Percentiles rank a stretch among this genome's conserved stretches.
phyloP scores from a whole-genome alignment of 352 stramenopile species.

The Pythium plurisporium region DNA sequence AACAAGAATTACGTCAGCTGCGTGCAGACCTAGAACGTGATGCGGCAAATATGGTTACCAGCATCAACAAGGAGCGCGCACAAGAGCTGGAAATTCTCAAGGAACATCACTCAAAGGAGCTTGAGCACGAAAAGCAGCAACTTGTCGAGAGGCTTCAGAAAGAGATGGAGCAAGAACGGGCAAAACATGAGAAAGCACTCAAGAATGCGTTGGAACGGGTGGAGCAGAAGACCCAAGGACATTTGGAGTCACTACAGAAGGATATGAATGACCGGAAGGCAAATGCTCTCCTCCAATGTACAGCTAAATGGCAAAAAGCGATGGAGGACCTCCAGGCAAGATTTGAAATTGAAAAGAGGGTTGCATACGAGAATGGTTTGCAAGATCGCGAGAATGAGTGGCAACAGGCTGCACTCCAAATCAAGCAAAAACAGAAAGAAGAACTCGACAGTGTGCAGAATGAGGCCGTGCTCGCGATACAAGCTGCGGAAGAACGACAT shows the following conservation, averaged over 20 bases:
- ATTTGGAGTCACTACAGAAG: constrained; percentile 43
- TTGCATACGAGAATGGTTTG: constrained; percentile 53
- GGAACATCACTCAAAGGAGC: constrained; percentile 13
- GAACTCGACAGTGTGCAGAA: constrained; percentile 55
- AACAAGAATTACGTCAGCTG: background rate
- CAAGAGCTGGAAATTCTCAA: constrained; percentile 6
- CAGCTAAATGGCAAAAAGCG: constrained; percentile 63
- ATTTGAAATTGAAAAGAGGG: constrained; percentile 55
- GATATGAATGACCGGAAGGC: constrained; percentile 64
- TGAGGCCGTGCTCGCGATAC: constrained; percentile 58
- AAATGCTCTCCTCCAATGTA: constrained; percentile 53
- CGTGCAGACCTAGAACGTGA: background rate
- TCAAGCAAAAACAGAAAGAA: constrained; percentile 72
- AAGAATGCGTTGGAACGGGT: constrained; percentile 27
- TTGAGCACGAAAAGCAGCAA: constrained; percentile 28
- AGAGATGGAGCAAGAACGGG: constrained; percentile 28
- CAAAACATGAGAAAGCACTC: constrained; percentile 30
- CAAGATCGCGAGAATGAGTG: constrained; percentile 71
- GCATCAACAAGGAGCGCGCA: background rate
- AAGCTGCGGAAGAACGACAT: constrained; percentile 61
- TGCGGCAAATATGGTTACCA: background rate
- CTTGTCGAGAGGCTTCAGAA: constrained; percentile 31
- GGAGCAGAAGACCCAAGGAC: constrained; percentile 30
- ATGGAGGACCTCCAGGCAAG: constrained; percentile 64
- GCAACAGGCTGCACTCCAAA: constrained; percentile 63